Conservation (phyloP, 73 alveolate species). For the Durusdinium trenchii region DNA sequence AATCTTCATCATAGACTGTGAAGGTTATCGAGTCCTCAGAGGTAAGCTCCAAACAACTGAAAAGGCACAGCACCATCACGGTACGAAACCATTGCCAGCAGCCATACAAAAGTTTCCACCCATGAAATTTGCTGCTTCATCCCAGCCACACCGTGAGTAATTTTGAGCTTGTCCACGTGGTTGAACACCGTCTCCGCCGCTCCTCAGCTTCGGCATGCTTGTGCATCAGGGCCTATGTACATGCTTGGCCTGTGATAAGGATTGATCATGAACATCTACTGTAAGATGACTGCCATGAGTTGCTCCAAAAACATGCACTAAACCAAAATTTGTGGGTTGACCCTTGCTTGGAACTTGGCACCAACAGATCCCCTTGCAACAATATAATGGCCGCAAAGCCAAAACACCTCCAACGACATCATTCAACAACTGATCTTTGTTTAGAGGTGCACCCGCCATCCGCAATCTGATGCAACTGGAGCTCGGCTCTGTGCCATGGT, state of each 20-base stretch:
- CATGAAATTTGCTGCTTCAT: no score
- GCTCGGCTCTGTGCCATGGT: neutral
- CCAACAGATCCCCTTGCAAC: neutral
- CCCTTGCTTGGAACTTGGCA: neutral
- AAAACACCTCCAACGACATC: neutral
- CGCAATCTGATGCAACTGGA: no score
- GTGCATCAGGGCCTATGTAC: neutral
- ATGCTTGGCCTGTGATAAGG: neutral
- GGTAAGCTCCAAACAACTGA: no score
- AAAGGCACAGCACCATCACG: no score
- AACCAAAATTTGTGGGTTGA: neutral
- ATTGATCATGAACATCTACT: neutral
- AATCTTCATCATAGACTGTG: conserved; percentile 43
- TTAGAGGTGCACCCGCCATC: no score
- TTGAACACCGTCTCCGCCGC: neutral
- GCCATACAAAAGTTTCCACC: no score
- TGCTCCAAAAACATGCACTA: neutral
- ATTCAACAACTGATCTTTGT: neutral
- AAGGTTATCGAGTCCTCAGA: neutral
- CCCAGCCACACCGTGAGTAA: neutral
- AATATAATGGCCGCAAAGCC: neutral
- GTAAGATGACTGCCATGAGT: neutral
- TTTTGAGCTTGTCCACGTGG: conserved; percentile 18
- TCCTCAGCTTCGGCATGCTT: neutral
- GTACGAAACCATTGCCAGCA: no score